Evolutionary conservation across 257 asterid genomes (phyloP).

Genomic region (Solanum chilense): DNA sequence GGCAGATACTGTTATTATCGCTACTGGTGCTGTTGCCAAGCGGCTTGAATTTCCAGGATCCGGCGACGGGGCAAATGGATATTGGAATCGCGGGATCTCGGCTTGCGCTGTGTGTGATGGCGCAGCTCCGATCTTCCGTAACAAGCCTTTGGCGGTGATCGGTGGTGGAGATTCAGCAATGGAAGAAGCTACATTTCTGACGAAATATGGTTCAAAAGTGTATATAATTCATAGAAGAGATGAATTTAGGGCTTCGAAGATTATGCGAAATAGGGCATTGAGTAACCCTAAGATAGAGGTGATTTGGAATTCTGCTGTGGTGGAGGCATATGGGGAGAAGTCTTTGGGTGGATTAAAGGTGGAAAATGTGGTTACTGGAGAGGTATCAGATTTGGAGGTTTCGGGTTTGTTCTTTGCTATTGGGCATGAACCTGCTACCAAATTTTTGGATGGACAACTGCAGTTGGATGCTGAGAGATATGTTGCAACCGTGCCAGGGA

Average conservation of each 20-base stretch:
- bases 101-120: slow-evolving; percentile 98
- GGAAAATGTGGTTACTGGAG: slow-evolving; percentile 50
- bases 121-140: slow-evolving; percentile 72
- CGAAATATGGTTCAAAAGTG: slow-evolving; percentile 76
- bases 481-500: slow-evolving; percentile 58
- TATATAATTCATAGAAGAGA: slow-evolving; percentile 66
- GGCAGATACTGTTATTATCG: slow-evolving; percentile 65
- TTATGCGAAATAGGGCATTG: slow-evolving; percentile 63
- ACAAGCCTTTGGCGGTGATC: slow-evolving; percentile 73
- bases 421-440: slow-evolving; percentile 89
- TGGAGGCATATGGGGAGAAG: slow-evolving; percentile 67
- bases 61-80: slow-evolving; percentile 13
- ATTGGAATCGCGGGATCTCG: slow-evolving; percentile 84
- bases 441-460: slow-evolving; percentile 74
- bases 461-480: slow-evolving; percentile 74
- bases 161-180: slow-evolving; percentile 98
- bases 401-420: slow-evolving; percentile 79
- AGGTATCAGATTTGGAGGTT: slow-evolving; percentile 44
- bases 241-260: slow-evolving; percentile 82
- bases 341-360: slow-evolving; percentile 64
- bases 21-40: slow-evolving; percentile 83
- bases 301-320: slow-evolving; percentile 59
- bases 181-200: slow-evolving; percentile 84
- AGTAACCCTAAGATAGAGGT: slow-evolving; percentile 59
- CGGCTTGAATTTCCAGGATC: slow-evolving; percentile 58